These are phyloP conservation scores for Termitomyces heimii DNA, from an alignment of 768 basidiomycete genomes.

Conservation along the genomic window DNA sequence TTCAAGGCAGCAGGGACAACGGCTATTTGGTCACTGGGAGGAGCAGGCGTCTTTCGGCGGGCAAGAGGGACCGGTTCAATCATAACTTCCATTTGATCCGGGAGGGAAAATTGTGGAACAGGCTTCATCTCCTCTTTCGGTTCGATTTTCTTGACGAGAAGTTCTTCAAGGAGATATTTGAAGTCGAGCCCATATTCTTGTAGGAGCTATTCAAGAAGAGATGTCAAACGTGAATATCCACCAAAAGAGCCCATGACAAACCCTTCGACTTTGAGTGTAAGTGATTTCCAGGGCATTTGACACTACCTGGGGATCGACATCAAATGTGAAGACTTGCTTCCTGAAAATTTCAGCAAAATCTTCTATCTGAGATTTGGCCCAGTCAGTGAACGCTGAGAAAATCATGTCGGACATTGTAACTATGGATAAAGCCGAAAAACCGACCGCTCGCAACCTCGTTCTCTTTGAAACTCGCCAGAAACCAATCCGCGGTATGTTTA, in stretches of 20 bases:
- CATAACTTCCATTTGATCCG: constrained; percentile 21
- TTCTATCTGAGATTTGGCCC: constrained; percentile 86
- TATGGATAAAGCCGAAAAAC: constrained; percentile 21
- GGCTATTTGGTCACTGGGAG: neutral
- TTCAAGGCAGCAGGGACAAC: constrained; percentile 1
- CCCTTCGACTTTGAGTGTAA: constrained; percentile 79
- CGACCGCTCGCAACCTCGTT: constrained; percentile 89
- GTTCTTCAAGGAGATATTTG: constrained; percentile 80
- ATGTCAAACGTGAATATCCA: neutral
- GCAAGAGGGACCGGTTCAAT: constrained; percentile 17
- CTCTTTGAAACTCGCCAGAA: constrained; percentile 90
- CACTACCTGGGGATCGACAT: constrained; percentile 62
- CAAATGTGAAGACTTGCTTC: constrained; percentile 86
- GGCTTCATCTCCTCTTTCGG: constrained; percentile 31
- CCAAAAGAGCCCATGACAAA: constrained; percentile 22
- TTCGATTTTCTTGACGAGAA: constrained; percentile 39
- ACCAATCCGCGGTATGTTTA: constrained; percentile 98
- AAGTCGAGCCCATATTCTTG: constrained; percentile 95
- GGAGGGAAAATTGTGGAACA: constrained; percentile 25
- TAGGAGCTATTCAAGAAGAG: constrained; percentile 52
- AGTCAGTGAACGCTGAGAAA: constrained; percentile 82
- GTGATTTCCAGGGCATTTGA: constrained; percentile 78
- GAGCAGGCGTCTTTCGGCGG: constrained; percentile 12
- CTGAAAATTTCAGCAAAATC: constrained; percentile 79
- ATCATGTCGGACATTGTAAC: neutral